Base-by-base conservation (phyloP, 768 basidiomycete species). In the Panaeolus papilionaceus region DNA sequence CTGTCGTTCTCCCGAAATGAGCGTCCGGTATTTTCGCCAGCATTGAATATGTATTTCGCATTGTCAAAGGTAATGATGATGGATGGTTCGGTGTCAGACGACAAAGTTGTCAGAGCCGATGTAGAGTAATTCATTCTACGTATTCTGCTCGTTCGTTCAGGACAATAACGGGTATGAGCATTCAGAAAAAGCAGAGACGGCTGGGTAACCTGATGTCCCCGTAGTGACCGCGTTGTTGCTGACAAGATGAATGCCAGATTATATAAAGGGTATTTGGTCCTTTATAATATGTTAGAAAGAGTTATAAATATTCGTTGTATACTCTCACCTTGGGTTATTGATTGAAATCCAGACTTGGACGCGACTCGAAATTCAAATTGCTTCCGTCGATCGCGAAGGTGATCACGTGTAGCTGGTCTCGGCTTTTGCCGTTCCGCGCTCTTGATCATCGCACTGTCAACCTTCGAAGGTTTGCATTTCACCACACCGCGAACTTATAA, bases 41-140 rank as follows among this genome's bases (percentile, higher is more conserved):
- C 88, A 77, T 96, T 96, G 84, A 98, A 95, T 44, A 96, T 83
- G 71, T 96, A 98, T 71, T 94, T 92, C 12, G 86, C 90, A 64
- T 85, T 82, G 70, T 93, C 91, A 75, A 95, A 96, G 0, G 85
- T 83, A 70, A 97, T 78, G 67, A 92, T 79, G 28, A 98, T 79
- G 9, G 91, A 86, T 0, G 95, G 91, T 70, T 94, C 89, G 1
- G 95, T 93, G 79, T 98, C 96, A 63, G 88, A 87, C 4, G 90
- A 86, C 18, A 82, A 73, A 0, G 86, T 77, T 49, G 85, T 86
- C 65, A 90, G 79, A 33, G 91, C 86, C 3, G 86, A 85, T 2
- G 88, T 82, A 37, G 84, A 86, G 91, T 92, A 93, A 68, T 82
- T 82, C 88, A 74, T 75, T 39, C 71, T 66, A 18, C 71, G 69